Evolutionary conservation across 2,329 filamentous ascomycete species (phyloP).

Genomic region (Cladophialophora exuberans): DNA sequence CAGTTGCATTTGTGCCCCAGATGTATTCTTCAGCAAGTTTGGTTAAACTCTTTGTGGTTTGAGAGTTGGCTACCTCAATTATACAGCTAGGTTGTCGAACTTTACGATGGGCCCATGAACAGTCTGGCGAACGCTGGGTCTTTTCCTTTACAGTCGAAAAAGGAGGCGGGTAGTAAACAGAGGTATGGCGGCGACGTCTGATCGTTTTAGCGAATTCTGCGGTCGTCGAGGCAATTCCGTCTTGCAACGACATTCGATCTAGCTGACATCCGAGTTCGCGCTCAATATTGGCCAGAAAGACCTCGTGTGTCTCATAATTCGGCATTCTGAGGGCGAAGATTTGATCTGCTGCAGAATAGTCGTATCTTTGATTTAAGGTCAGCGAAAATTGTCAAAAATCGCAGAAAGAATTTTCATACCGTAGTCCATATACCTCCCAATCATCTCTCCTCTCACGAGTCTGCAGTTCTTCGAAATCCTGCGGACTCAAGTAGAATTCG

Average conservation of each 20-base stretch:
- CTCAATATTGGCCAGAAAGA: neutral
- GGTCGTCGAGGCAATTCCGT: neutral
- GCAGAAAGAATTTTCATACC: slow-evolving; percentile 1
- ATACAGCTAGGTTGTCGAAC: neutral
- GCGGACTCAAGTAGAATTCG: slow-evolving; percentile 1
- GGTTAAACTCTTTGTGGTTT: slow-evolving; percentile 1
- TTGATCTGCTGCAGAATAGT: neutral
- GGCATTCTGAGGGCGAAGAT: slow-evolving; percentile 1
- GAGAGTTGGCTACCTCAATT: slow-evolving; percentile 1
- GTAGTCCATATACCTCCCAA: neutral
- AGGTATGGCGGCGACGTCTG: neutral
- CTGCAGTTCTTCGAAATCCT: slow-evolving; percentile 7
- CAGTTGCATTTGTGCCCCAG: neutral
- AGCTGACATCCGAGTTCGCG: neutral
- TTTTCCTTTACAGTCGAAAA: neutral
- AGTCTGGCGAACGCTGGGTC: neutral
- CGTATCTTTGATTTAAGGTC: slow-evolving; percentile 1
- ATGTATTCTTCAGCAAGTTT: slow-evolving; percentile 6
- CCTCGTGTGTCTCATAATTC: slow-evolving; percentile 2
- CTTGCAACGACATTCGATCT: neutral
- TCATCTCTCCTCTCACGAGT: slow-evolving; percentile 1
- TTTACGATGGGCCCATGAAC: neutral
- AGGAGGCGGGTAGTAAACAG: neutral
- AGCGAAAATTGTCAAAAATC: slow-evolving; percentile 1
- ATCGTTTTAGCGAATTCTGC: neutral